phyloP scores from a whole-genome alignment of 2,329 filamentous ascomycete species.

The Camptophora hylomeconis region DNA sequence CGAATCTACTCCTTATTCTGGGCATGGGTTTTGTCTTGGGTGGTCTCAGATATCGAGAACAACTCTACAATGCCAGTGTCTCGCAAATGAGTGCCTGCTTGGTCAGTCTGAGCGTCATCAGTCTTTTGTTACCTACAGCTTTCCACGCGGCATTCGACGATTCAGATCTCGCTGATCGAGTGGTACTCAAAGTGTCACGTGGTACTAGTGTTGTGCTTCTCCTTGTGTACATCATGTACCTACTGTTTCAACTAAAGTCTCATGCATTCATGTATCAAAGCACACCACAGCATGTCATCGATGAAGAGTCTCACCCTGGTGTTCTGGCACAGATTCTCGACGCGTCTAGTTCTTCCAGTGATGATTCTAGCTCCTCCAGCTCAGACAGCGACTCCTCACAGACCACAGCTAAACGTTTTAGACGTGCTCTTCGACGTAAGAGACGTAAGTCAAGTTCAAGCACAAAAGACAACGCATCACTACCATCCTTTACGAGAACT shows the following conservation, averaged over 20 bases:
- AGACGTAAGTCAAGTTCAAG: conserved; percentile 65
- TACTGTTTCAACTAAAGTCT: conserved; percentile 83
- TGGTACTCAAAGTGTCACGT: conserved; percentile 73
- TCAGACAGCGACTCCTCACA: conserved; percentile 61
- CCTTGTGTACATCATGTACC: conserved; percentile 69
- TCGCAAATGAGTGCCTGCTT: conserved; percentile 94
- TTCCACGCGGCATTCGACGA: conserved; percentile 79
- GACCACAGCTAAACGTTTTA: conserved; percentile 63
- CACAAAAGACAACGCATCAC: conserved; percentile 48
- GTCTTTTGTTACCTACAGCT: conserved; percentile 74
- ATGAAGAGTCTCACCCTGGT: conserved; percentile 79
- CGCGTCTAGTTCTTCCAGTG: conserved; percentile 44
- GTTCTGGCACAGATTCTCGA: conserved; percentile 73
- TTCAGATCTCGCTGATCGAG: conserved; percentile 46
- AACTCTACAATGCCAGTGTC: conserved; percentile 91
- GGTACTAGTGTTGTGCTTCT: conserved; percentile 77
- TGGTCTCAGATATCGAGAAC: conserved; percentile 75
- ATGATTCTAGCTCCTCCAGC: conserved; percentile 37
- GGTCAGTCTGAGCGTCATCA: conserved; percentile 80
- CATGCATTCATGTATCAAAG: conserved; percentile 87
- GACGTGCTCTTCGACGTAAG: conserved; percentile 57
- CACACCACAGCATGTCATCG: conserved; percentile 82
- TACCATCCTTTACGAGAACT: conserved; percentile 22
- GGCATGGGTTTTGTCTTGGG: conserved; percentile 86
- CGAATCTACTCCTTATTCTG: conserved; percentile 76